phyloP scores from a whole-genome alignment of 495 filamentous ascomycete genomes.

The Polyplosphaeria fusca region DNA sequence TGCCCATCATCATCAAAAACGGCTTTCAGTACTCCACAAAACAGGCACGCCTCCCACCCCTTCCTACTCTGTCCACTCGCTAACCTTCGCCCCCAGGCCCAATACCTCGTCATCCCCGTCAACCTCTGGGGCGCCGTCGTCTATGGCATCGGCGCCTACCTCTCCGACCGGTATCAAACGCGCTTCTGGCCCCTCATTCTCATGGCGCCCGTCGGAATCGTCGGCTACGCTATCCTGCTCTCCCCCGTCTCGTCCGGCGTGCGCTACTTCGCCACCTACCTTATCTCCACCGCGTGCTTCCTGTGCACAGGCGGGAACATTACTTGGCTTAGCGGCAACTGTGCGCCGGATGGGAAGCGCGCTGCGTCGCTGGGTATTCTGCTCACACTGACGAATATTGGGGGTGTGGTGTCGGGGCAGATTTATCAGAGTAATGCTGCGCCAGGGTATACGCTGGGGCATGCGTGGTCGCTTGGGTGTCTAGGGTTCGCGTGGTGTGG shows the following conservation, averaged over 20 bases:
- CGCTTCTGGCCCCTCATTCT: slow-evolving; percentile 28
- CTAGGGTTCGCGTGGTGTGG: slow-evolving; percentile 32
- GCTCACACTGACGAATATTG: slow-evolving; percentile 43
- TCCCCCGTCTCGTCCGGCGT: slow-evolving; percentile 15
- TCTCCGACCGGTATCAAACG: slow-evolving; percentile 26
- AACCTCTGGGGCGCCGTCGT: slow-evolving; percentile 34
- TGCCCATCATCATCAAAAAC: slow-evolving; percentile 30
- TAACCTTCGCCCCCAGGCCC: no score
- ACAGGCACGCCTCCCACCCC: no score
- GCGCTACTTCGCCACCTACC: slow-evolving; percentile 34
- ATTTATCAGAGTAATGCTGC: slow-evolving; percentile 29
- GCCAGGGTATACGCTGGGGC: slow-evolving; percentile 27
- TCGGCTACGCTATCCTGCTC: slow-evolving; percentile 33
- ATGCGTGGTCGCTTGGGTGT: slow-evolving; percentile 32
- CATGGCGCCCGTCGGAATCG: slow-evolving; percentile 32
- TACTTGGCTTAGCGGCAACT: slow-evolving; percentile 29
- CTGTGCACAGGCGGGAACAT: slow-evolving; percentile 34
- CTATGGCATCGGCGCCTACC: slow-evolving; percentile 30
- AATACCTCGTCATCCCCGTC: slow-evolving; percentile 35
- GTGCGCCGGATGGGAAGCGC: slow-evolving; percentile 46
- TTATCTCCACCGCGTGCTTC: slow-evolving; percentile 33
- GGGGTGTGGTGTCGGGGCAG: slow-evolving; percentile 35
- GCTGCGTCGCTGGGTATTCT: slow-evolving; percentile 45
- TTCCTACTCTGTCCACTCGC: no score
- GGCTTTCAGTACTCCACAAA: slow-evolving; percentile 28